Base-by-base conservation (phyloP, 257 asterid genomes). In the Oldenlandia corymbosa region DNA sequence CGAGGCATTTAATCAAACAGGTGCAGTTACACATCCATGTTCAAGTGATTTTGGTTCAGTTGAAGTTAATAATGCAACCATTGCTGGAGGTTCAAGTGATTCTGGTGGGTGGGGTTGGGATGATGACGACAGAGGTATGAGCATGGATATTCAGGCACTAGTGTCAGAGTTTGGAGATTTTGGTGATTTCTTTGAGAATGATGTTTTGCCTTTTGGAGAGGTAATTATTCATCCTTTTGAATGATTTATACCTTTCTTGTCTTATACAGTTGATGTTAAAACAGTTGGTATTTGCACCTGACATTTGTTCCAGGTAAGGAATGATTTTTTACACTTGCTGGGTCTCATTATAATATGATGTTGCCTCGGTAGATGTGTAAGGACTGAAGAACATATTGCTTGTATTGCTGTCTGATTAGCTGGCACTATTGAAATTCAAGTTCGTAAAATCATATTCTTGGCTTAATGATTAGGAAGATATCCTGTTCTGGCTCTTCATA, bases 81-180 rank as follows among this genome's bases (percentile, higher is more conserved):
- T 78, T 53, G 64, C 74, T 21, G 91, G 84, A 56, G 86, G 72
- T 74, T 70, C 79, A 72, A 82, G 74, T 76, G 95, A 87, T 60
- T 84, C 78, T 60, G 51, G 58, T 66, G 94, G 80, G 23, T 92
- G 89, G 89, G 96, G 91, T 60, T 93, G 97, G 96, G 96, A 90
- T 66, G 99, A 91, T 34, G 98, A 84, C 62, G 97, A 90, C 68
- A 81, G 80, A 66, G 92, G 90, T 68, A 66, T 78, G 62, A 84
- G 85, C 68, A 80, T 86, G 86, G 97, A 93, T 83, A 93, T 93
- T 68, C 83, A 93, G 79, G 87, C 95, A 60, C 80, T 93, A 64
- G 79, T 90, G 43, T 81, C 94, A 6, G 99, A 93, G 87, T 93
- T 93, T 80, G 97, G 99, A 71, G 97, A 79, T 80, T 93, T 93